Conservation (phyloP, 139 green algal species). For the Closterium sp. region DNA sequence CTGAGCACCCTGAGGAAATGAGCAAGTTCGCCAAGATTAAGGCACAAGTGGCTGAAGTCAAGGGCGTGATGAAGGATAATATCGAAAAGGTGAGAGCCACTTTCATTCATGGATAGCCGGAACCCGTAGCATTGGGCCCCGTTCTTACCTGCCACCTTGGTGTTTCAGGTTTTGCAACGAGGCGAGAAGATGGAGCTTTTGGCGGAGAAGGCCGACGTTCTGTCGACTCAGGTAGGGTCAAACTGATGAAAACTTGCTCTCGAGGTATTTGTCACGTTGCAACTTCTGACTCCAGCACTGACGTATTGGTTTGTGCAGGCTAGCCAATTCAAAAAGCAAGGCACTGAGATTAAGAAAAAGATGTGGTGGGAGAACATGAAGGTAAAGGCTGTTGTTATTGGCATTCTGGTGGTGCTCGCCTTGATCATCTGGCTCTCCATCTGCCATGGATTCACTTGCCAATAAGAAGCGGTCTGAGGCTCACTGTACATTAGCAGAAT, state of each 20-base stretch:
- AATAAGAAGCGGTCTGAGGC: neutral
- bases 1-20: conserved; percentile 88
- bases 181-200: conserved; percentile 96
- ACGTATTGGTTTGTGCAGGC: conserved; percentile 62
- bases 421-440: conserved; percentile 69
- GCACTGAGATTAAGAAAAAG: conserved; percentile 72
- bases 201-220: conserved; percentile 94
- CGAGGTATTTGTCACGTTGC: neutral
- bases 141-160: neutral
- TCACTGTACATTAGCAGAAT: neutral
- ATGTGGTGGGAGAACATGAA: conserved; percentile 98
- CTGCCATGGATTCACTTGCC: conserved; percentile 39
- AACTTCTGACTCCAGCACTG: neutral
- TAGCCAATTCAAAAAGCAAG: conserved; percentile 86
- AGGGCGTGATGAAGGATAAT: conserved; percentile 98
- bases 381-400: conserved; percentile 75
- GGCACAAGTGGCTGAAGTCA: conserved; percentile 91
- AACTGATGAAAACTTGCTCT: neutral
- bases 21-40: conserved; percentile 85
- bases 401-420: conserved; percentile 65
- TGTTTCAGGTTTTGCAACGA: conserved; percentile 68
- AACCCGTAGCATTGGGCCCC: neutral
- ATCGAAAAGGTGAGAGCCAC: conserved; percentile 82
- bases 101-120: neutral
- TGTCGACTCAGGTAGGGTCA: conserved; percentile 77